Conservation (phyloP, 345 rosid species). For the Adansonia digitata region DNA sequence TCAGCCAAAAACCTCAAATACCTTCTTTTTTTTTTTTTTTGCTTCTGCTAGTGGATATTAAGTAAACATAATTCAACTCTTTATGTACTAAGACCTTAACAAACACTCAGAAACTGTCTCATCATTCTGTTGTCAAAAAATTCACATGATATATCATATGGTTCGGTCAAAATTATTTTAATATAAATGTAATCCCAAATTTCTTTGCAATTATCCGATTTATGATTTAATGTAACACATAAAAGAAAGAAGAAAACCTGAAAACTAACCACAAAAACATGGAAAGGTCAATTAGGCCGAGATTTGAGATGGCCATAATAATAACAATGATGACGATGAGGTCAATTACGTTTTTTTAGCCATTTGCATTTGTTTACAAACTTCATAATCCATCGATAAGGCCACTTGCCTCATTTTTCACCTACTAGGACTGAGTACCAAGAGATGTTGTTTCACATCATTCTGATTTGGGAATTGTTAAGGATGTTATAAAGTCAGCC, state of each 20-base stretch:
- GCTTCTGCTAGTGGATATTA: background rate
- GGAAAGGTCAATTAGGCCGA: background rate
- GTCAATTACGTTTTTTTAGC: background rate
- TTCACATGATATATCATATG: background rate
- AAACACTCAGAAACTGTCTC: background rate
- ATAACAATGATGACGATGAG: background rate
- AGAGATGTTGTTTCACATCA: background rate
- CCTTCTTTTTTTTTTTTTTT: background rate
- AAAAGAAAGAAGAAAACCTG: background rate
- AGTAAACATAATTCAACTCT: background rate
- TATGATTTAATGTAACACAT: background rate
- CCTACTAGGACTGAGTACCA: background rate
- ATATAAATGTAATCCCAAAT: background rate
- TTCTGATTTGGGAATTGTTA: background rate
- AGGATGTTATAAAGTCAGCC: background rate
- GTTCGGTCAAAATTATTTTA: background rate
- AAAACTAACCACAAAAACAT: background rate
- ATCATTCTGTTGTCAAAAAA: background rate
- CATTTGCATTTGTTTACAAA: background rate
- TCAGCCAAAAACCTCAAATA: background rate
- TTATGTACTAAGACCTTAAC: background rate
- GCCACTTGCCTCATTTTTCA: background rate
- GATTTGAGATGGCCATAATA: background rate
- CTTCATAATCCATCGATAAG: background rate
- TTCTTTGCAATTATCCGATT: background rate